These are phyloP conservation scores for Acarospora socialis DNA, from an alignment of 2,329 filamentous ascomycete species.

Conservation along the genomic window DNA sequence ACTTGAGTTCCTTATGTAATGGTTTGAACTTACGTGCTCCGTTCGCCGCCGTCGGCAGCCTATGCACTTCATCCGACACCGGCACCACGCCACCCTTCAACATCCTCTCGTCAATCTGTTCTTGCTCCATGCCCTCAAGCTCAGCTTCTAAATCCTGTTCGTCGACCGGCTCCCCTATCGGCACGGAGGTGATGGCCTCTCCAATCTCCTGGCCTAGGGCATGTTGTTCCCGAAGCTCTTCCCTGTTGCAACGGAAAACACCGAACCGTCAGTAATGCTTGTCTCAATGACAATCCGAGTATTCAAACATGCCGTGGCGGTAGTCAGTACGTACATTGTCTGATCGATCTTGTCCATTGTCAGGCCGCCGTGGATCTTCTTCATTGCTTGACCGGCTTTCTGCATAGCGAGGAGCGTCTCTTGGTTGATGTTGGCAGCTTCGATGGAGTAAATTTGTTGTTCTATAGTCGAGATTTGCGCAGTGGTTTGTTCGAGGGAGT, in stretches of 20 bases:
- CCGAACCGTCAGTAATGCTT: conserved; percentile 21
- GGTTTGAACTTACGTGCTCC: conserved; percentile 54
- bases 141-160: conserved; percentile 78
- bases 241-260: conserved; percentile 40
- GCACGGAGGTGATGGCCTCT: conserved; percentile 62
- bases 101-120: conserved; percentile 87
- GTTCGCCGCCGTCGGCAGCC: conserved; percentile 60
- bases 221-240: conserved; percentile 81
- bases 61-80: conserved; percentile 60
- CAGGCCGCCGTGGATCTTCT: conserved; percentile 77
- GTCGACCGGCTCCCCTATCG: conserved; percentile 56
- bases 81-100: conserved; percentile 76
- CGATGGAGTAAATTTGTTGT: conserved; percentile 90
- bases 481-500: conserved; percentile 78
- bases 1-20: neutral
- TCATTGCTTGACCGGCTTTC: conserved; percentile 79
- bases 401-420: conserved; percentile 93
- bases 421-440: conserved; percentile 96
- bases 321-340: conserved; percentile 58
- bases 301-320: conserved; percentile 1
- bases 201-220: conserved; percentile 87
- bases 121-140: conserved; percentile 75
- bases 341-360: conserved; percentile 90
- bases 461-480: conserved; percentile 86
- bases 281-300: conserved; percentile 1